phyloP scores from a whole-genome alignment of 495 filamentous ascomycete genomes.

The Margaritispora aquatica region DNA sequence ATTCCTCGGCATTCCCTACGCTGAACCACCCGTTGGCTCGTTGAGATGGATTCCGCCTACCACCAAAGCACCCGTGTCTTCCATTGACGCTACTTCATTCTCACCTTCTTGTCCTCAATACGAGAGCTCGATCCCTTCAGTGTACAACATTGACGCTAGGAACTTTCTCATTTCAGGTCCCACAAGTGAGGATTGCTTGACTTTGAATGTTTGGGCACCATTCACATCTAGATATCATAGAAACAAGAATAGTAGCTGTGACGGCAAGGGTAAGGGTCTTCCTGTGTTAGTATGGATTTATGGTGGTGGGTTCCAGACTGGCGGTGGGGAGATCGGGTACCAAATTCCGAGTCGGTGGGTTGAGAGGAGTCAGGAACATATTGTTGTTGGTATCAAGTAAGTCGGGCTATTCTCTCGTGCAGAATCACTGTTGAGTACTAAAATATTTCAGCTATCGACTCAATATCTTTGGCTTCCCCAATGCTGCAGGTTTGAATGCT shows the following conservation, averaged over 20 bases:
- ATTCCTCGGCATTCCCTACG: slow-evolving; percentile 63
- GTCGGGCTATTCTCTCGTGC: not conserved
- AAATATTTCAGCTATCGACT: slow-evolving; percentile 51
- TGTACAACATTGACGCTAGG: slow-evolving; percentile 29
- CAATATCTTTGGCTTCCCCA: slow-evolving; percentile 61
- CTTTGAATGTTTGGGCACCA: slow-evolving; percentile 49
- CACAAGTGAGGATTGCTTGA: slow-evolving; percentile 56
- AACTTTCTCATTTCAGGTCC: slow-evolving; percentile 41
- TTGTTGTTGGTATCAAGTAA: slow-evolving; percentile 28
- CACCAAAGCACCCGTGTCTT: slow-evolving; percentile 34
- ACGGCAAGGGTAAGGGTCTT: slow-evolving; percentile 16
- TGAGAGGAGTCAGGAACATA: slow-evolving; percentile 31
- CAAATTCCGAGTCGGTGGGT: slow-evolving; percentile 27
- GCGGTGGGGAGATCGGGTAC: slow-evolving; percentile 32
- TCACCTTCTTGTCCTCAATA: slow-evolving; percentile 48
- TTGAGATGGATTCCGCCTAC: slow-evolving; percentile 52
- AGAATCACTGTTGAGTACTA: not conserved
- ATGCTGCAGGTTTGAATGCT: slow-evolving; percentile 37
- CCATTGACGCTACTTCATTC: slow-evolving; percentile 35
- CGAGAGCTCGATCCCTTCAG: slow-evolving; percentile 19
- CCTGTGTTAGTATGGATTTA: slow-evolving; percentile 58
- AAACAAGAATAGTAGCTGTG: too few relatives aligned
- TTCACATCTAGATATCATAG: too few relatives aligned
- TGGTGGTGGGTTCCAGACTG: slow-evolving; percentile 52
- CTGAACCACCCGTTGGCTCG: slow-evolving; percentile 49